Conservation (phyloP, 495 filamentous ascomycete genomes). For the Aspergillus funiculosus region DNA sequence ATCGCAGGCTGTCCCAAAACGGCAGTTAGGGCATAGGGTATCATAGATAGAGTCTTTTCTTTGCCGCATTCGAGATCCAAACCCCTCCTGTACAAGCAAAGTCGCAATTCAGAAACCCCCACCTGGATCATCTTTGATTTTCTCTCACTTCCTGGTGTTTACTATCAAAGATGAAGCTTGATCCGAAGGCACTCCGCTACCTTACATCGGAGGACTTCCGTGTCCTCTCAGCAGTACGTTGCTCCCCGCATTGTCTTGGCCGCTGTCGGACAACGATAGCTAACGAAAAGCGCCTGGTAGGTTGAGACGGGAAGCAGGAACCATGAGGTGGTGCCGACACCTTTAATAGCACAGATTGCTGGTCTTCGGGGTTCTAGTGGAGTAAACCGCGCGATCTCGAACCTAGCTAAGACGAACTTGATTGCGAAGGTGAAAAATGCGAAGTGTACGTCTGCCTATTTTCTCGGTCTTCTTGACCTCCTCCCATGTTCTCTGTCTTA, state of each 20-base stretch:
- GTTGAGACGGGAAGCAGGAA: constrained; percentile 91
- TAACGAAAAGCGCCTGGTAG: constrained; percentile 44
- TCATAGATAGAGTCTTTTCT: constrained; percentile 30
- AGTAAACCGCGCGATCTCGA: constrained; percentile 83
- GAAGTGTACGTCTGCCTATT: constrained; percentile 52
- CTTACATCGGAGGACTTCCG: constrained; percentile 90
- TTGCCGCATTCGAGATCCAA: constrained; percentile 11
- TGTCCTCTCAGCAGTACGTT: constrained; percentile 80
- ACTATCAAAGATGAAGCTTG: constrained; percentile 73
- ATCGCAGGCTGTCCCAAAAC: constrained; percentile 17
- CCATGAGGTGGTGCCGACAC: constrained; percentile 92
- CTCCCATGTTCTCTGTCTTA: constrained; percentile 1
- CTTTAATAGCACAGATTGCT: constrained; percentile 77
- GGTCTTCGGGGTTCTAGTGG: constrained; percentile 75
- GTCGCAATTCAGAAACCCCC: neutral
- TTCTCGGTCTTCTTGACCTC: neutral
- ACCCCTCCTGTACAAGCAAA: constrained; percentile 4
- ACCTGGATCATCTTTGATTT: neutral
- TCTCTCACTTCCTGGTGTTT: neutral
- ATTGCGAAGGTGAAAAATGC: constrained; percentile 93
- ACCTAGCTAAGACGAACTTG: constrained; percentile 83
- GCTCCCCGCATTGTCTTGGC: constrained; percentile 25
- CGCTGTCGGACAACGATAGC: constrained; percentile 16
- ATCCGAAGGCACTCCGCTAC: constrained; percentile 86
- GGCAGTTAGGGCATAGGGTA: constrained; percentile 46